phyloP scores from a whole-genome alignment of 1,284 basidiomycete genomes.

The Pseudozyma thailandica region DNA sequence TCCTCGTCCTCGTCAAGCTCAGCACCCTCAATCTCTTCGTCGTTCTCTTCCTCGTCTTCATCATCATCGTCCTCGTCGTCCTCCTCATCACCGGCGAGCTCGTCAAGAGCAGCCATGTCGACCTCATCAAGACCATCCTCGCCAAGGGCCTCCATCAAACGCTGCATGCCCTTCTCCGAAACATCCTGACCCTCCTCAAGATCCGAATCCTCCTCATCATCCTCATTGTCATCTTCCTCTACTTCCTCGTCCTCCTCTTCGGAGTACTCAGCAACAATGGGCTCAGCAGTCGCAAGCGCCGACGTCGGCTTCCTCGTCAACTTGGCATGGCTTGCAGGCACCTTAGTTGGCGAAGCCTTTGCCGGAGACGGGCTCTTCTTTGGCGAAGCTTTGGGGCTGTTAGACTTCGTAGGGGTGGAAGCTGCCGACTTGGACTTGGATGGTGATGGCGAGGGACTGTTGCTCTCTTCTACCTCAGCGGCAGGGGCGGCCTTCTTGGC shows the following conservation, averaged over 20 bases:
- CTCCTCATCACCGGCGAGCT: constrained; percentile 38
- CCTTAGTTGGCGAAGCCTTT: constrained; percentile 28
- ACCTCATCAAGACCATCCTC: constrained; percentile 61
- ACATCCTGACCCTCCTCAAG: constrained; percentile 63
- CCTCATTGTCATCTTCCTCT: constrained; percentile 29
- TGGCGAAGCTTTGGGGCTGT: constrained; percentile 14
- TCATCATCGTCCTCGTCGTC: constrained; percentile 49
- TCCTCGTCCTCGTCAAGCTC: constrained; percentile 31
- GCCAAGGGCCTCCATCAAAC: constrained; percentile 62
- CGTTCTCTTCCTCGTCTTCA: constrained; percentile 43
- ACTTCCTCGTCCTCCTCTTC: constrained; percentile 40
- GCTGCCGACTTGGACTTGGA: constrained; percentile 17
- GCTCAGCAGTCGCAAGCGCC: constrained; percentile 40
- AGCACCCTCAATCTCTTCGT: constrained; percentile 34
- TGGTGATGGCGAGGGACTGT: constrained; percentile 5
- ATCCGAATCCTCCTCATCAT: constrained; percentile 46
- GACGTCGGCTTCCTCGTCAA: constrained; percentile 38
- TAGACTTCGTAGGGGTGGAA: constrained; percentile 12
- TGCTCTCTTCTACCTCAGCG: neutral
- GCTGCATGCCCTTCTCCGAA: constrained; percentile 59
- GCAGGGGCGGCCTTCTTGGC: constrained; percentile 17
- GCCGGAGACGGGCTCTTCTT: constrained; percentile 19
- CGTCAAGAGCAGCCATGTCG: constrained; percentile 56
- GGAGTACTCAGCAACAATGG: constrained; percentile 38
- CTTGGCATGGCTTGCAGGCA: constrained; percentile 37